These are phyloP conservation scores for Groenewaldozyma auringiensis DNA, from an alignment of 1,139 yeast genomes.

Conservation along the genomic window DNA sequence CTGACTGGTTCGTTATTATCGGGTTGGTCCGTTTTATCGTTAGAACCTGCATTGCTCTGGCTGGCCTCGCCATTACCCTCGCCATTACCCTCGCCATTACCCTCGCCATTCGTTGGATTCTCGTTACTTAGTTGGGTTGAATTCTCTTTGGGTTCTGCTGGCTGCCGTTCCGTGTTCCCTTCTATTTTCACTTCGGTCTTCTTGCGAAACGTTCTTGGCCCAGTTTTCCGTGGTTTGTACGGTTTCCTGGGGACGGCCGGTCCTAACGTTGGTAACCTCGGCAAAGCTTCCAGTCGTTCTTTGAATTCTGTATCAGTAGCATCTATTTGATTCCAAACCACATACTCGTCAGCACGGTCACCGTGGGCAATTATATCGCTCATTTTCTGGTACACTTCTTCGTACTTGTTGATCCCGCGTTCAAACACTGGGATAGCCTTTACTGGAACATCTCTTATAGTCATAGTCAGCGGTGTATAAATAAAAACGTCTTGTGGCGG, in stretches of 20 bases:
- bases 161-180: background rate
- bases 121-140: no score
- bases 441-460: conserved; percentile 54
- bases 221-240: conserved; percentile 22
- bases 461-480: conserved; percentile 55
- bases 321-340: conserved; percentile 81
- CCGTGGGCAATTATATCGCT: conserved; percentile 53
- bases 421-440: conserved; percentile 61
- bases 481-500: conserved; percentile 21
- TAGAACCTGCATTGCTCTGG: no score
- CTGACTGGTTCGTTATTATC: no score
- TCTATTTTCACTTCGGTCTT: background rate
- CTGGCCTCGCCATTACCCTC: background rate
- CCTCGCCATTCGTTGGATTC: conserved; percentile 16
- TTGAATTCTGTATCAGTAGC: conserved; percentile 58
- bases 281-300: conserved; percentile 25
- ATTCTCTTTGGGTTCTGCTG: background rate
- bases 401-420: conserved; percentile 56
- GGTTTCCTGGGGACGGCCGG: conserved; percentile 23
- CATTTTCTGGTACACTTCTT: conserved; percentile 56
- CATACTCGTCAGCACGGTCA: conserved; percentile 49
- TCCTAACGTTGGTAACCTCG: conserved; percentile 24
- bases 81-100: conserved; percentile 5
- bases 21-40: no score
- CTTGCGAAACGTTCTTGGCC: background rate